Base-by-base conservation (phyloP, 805 yeast species). In the Ogataea salicorniae region DNA sequence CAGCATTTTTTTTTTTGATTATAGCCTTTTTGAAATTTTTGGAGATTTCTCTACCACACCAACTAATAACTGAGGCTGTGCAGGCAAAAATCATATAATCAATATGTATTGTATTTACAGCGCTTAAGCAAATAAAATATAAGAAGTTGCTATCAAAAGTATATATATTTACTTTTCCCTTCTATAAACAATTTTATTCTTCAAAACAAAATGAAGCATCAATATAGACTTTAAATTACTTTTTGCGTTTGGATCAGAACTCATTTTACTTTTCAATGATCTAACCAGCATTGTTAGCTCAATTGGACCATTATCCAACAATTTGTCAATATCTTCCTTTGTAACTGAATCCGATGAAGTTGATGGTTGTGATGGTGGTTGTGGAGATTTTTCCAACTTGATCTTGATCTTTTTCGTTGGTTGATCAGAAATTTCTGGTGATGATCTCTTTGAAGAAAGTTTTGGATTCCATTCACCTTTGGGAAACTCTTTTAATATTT, bases 381-480 rank as follows among this genome's bases (percentile, higher is more conserved):
- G 42, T 39, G 53, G 42, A 17, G 49, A 36, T 7, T 52, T 47
- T 36, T 56, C 59, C 2, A 60, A 42, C 37, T 58, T 58, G 44
- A 60, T 50, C 45, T 51, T 54, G 47, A 62, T 46, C 51, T 65
- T 68, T 49, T 68, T 72, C 11, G 64, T 57, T n/a, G 61, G 54
- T 26, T 46, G 58, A 6, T 50, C 57, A 16, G 42, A 42, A 40
- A 14, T 23, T 1, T 49, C 56, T 9, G 53, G 46, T 5, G 50
- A 20, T 48, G 57, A 38, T 56, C 69, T 46, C 63, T 63, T 52
- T 53, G 62, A 44, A 56, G 72, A 55, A 63, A 76, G 51, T 34
- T 64, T 62, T 20, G 96, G 92, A 65, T 84, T 84, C 97, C 97
- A 91, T 46, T 81, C 87, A 26, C 96, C 96, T 17, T 63, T 69